Conservation (phyloP, 1,284 basidiomycete genomes). For the Heterobasidion parviporum region DNA sequence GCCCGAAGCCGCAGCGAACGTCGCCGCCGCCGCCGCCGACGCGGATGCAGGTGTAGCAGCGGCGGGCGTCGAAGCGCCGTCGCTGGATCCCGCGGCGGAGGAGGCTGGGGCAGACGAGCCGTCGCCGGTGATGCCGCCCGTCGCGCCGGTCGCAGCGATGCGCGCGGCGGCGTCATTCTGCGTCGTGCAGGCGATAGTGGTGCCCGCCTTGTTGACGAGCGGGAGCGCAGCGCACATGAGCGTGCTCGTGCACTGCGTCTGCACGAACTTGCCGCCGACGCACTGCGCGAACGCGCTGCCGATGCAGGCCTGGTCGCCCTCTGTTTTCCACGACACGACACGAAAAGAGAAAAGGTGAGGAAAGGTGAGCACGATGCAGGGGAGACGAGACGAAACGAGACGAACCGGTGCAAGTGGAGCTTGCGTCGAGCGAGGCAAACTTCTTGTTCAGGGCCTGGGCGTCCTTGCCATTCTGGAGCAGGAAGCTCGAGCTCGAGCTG, state of each 20-base stretch:
- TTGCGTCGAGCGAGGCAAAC: constrained; percentile 32
- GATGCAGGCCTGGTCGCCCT: constrained; percentile 31
- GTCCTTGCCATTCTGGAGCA: constrained; percentile 36
- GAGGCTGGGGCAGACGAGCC: constrained; percentile 3
- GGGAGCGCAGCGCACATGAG: constrained; percentile 47
- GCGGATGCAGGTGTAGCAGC: constrained; percentile 14
- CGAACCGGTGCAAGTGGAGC: constrained; percentile 29
- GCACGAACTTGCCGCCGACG: constrained; percentile 32
- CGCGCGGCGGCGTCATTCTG: constrained; percentile 38
- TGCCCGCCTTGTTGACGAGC: constrained; percentile 48
- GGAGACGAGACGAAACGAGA: neutral
- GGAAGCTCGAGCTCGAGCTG: constrained; percentile 15
- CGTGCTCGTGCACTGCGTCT: constrained; percentile 31
- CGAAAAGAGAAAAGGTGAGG: neutral
- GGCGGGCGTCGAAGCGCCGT: constrained; percentile 9
- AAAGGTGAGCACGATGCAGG: neutral
- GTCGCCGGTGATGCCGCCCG: constrained; percentile 20
- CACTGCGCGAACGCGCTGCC: constrained; percentile 31
- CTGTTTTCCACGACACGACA: constrained; percentile 13
- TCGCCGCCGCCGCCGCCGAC: constrained; percentile 11
- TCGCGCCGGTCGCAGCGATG: constrained; percentile 43
- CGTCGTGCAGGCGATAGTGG: constrained; percentile 48
- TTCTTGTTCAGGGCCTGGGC: constrained; percentile 42
- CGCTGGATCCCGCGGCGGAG: constrained; percentile 3
- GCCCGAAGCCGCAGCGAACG: constrained; percentile 13